phyloP scores from a whole-genome alignment of 2,329 filamentous ascomycete genomes.

The Byssothecium circinans region DNA sequence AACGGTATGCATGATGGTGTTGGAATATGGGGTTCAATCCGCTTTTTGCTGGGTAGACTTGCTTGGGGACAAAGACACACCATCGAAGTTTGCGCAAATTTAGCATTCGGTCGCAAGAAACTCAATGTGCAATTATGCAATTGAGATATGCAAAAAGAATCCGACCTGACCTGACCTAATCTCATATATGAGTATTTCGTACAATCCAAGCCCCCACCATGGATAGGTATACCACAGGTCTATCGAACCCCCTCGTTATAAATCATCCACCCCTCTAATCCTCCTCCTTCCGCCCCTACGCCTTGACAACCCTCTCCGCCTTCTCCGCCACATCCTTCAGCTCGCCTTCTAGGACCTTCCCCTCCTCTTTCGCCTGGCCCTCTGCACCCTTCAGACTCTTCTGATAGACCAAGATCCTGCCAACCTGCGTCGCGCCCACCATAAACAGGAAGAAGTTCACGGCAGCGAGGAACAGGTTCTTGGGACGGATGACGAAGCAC shows the following conservation, averaged over 20 bases:
- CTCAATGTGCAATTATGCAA: no score
- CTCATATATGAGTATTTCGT: conserved; percentile 8
- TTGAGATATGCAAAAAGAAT: no score
- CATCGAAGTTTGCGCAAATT: no score
- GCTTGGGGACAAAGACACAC: no score
- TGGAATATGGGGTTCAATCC: no score
- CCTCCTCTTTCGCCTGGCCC: conserved; percentile 43
- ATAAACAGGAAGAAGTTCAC: conserved; percentile 98
- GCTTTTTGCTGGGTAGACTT: no score
- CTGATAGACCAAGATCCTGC: conserved; percentile 72
- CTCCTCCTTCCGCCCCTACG: conserved; percentile 3
- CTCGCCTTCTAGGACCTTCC: conserved; percentile 34
- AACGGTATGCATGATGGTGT: no score
- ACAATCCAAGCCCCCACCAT: background rate
- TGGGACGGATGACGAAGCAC: conserved; percentile 96
- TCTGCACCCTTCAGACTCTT: conserved; percentile 58
- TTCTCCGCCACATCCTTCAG: conserved; percentile 36
- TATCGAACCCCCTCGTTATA: no score
- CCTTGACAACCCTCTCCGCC: conserved; percentile 28
- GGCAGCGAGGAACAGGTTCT: conserved; percentile 87
- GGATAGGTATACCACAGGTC: no score
- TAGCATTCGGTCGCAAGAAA: no score
- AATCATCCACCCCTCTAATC: no score
- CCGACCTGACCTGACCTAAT: background rate
- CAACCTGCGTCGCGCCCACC: conserved; percentile 81